A percentile compares a stretch with the other conserved stretches of the same genome.
Evolutionary conservation across 108 stramenopile genomes (phyloP).

Genomic region (Pseudonitzschia pungens): DNA sequence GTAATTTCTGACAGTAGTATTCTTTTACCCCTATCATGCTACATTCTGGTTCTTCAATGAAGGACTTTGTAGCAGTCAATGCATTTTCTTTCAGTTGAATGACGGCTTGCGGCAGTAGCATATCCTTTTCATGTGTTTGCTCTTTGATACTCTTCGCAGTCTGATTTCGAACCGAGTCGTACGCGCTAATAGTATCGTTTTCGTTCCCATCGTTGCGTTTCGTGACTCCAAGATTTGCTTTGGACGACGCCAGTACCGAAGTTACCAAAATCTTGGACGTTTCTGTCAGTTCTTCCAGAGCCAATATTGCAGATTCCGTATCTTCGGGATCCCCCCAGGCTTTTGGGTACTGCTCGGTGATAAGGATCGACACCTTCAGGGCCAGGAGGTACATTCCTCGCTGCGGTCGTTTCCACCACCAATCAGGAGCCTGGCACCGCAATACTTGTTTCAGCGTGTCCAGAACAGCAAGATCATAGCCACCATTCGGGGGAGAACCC

Average conservation of each 20-base stretch:
- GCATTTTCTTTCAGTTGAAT: conserved; percentile 1
- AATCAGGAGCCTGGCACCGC: conserved; percentile 9
- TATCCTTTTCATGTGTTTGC: neutral
- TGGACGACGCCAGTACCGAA: neutral
- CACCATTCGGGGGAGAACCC: too few species aligned
- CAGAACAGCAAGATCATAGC: neutral
- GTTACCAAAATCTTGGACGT: conserved; percentile 5
- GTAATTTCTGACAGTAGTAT: conserved; percentile 9
- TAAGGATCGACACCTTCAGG: neutral
- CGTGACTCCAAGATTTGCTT: neutral
- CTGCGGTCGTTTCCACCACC: conserved; percentile 16
- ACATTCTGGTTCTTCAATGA: neutral
- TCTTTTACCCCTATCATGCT: conserved; percentile 3
- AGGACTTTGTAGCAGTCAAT: neutral
- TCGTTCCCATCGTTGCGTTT: neutral
- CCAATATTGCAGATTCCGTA: conserved; percentile 5
- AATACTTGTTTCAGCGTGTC: conserved; percentile 12
- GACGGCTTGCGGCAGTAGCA: neutral
- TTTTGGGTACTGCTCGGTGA: conserved; percentile 1
- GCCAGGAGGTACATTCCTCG: neutral
- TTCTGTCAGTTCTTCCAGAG: conserved; percentile 6
- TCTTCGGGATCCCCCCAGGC: conserved; percentile 11
- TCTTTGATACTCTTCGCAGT: neutral
- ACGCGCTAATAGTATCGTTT: neutral
- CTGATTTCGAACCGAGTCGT: neutral